phyloP scores from a whole-genome alignment of 1,139 yeast species.

The Saccharomyces hybrid region DNA sequence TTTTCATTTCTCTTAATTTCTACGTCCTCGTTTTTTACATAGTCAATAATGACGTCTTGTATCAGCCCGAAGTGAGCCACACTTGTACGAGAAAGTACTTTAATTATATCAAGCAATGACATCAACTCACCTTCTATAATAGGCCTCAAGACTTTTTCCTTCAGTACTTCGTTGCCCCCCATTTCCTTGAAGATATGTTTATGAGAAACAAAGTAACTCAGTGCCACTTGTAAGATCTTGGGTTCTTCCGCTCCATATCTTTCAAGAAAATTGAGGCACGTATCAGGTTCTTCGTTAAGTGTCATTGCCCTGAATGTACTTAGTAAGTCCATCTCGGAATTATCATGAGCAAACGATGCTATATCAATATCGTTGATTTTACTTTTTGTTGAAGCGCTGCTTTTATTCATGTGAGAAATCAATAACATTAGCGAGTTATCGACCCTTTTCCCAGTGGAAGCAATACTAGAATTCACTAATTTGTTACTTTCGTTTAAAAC shows the following conservation, averaged over 20 bases:
- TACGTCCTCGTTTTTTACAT: constrained; percentile 51
- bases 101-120: constrained; percentile 71
- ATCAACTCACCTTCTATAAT: constrained; percentile 49
- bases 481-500: constrained; percentile 41
- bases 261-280: constrained; percentile 49
- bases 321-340: constrained; percentile 36
- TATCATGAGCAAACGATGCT: constrained; percentile 22
- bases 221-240: constrained; percentile 57
- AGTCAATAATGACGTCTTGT: constrained; percentile 58
- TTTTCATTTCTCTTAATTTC: constrained; percentile 65
- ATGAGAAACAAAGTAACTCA: constrained; percentile 57
- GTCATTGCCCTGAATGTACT: constrained; percentile 61
- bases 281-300: constrained; percentile 49
- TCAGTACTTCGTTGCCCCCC: constrained; percentile 44
- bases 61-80: constrained; percentile 69
- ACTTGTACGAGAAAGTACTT: constrained; percentile 55
- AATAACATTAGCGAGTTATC: constrained; percentile 58
- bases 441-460: constrained; percentile 25
- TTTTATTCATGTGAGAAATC: constrained; percentile 46
- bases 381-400: neutral
- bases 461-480: constrained; percentile 10
- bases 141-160: constrained; percentile 41
- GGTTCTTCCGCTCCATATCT: constrained; percentile 58
- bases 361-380: neutral
- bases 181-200: constrained; percentile 47